Evolutionary conservation across 2,329 filamentous ascomycete genomes (phyloP), one percentile per base, ranked within the genome.

Genomic region (Colletotrichum chrysophilum): DNA sequence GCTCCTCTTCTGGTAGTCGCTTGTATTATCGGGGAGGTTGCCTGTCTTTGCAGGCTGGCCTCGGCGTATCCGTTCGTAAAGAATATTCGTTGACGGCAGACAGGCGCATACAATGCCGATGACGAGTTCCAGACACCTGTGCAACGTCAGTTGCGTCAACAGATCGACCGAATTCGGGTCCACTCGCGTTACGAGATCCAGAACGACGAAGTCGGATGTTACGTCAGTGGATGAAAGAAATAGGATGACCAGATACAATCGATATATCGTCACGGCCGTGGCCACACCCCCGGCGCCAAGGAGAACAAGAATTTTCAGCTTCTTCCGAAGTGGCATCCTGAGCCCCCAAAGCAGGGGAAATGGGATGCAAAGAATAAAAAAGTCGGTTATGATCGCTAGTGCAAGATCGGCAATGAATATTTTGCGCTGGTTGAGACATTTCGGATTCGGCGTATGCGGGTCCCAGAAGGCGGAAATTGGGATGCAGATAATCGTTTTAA

Each of bases 351-450:
- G 80, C 61, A 85, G 72, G 0, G 82, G 79, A 10, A 84, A 77
- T 4, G 84, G 84, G 7, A 86, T 68, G 10, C 83, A 16, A 30
- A 85, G 77, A 21, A 85, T 82, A 48, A 83, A 78, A 28, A 82
- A 70, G 70, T 85, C 84, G 26, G 82, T 84, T 7, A 84, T 43
- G 16, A 83, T 80, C 56, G 80, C 82, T 14, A 84, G 73, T 14
- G 79, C 75, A 2, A 82, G 79, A 56, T 85, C 84, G 12, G 80
- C 79, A 5, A 82, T 78, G 71, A 85, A 86, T 7, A 86, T 61
- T 28, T 79, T 79, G 7, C 78, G 72, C 56, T 83, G 80, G 21
- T 84, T 78, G 21, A 85, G 77, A 70, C 84, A 85, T 62, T 38
- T 64, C 9, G 73, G 34, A 2, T 77, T 75, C 9, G 77, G 52